A percentile compares a stretch with the other conserved stretches of the same genome.
phyloP scores from a whole-genome alignment of 2,329 filamentous ascomycete genomes.

The Aspergillus proliferans region DNA sequence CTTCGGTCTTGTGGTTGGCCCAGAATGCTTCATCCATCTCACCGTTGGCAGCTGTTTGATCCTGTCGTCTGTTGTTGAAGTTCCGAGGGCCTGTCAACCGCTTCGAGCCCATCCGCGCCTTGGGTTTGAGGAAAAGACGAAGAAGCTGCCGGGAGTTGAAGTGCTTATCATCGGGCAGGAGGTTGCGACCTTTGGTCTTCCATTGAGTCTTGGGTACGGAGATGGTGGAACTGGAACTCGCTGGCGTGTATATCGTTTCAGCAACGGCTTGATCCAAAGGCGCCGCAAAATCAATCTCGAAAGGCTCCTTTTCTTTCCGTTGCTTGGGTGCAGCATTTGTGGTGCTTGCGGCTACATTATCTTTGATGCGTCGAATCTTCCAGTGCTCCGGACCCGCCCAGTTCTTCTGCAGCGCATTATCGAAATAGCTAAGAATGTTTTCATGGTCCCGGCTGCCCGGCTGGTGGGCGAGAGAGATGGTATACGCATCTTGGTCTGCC shows the following conservation, averaged over 20 bases:
- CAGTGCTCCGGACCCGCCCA: slow-evolving; percentile 98
- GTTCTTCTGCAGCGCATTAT: slow-evolving; percentile 92
- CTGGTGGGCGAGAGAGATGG: slow-evolving; percentile 69
- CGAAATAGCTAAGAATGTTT: slow-evolving; percentile 96
- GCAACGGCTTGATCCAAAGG: slow-evolving; percentile 65
- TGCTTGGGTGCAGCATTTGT: slow-evolving; percentile 46
- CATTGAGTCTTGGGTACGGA: slow-evolving; percentile 88
- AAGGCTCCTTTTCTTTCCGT: slow-evolving; percentile 92
- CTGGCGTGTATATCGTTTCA: slow-evolving; percentile 74
- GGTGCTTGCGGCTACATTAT: slow-evolving; percentile 53
- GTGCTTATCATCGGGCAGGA: slow-evolving; percentile 95
- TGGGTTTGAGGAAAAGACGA: slow-evolving; percentile 89
- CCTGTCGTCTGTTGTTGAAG: slow-evolving; percentile 31
- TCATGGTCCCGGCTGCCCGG: slow-evolving; percentile 69
- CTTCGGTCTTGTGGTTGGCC: slow-evolving; percentile 59
- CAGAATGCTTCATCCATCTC: slow-evolving; percentile 96
- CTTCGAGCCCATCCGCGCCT: slow-evolving; percentile 69
- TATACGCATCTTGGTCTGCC: slow-evolving; percentile 66
- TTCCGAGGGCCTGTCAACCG: slow-evolving; percentile 47
- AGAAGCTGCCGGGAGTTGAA: slow-evolving; percentile 91
- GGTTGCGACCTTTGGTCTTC: slow-evolving; percentile 87
- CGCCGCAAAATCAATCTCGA: slow-evolving; percentile 83
- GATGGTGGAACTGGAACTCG: slow-evolving; percentile 72
- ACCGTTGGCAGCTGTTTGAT: slow-evolving; percentile 56
- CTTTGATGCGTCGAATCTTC: slow-evolving; percentile 91